Percentiles rank a stretch among this genome's conserved stretches.
phyloP scores from a whole-genome alignment of 768 basidiomycete genomes.

The Lactifluus rugatus region DNA sequence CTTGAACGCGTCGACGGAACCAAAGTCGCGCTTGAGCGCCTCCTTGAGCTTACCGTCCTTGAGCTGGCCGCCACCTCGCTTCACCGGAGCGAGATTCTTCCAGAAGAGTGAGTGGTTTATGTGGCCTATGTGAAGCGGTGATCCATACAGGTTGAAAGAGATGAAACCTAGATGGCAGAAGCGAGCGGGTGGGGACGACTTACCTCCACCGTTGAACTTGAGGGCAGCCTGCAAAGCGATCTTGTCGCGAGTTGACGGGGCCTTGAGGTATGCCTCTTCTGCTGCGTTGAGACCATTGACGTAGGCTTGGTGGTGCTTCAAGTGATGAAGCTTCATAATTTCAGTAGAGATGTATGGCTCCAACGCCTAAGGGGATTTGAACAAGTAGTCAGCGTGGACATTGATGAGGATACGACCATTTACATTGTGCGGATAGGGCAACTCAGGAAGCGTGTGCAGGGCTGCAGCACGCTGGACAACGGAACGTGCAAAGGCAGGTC shows the following conservation, averaged over 20 bases:
- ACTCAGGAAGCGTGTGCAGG: slow-evolving; percentile 65
- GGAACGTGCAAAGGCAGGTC: slow-evolving; percentile 27
- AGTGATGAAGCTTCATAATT: slow-evolving; percentile 93
- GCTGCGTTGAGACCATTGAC: slow-evolving; percentile 93
- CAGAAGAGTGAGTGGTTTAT: slow-evolving; percentile 97
- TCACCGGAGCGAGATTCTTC: slow-evolving; percentile 84
- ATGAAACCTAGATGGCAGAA: neutral
- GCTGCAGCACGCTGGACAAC: slow-evolving; percentile 34
- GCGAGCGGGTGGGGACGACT: slow-evolving; percentile 10
- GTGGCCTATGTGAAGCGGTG: slow-evolving; percentile 43
- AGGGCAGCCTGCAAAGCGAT: slow-evolving; percentile 86
- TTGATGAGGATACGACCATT: slow-evolving; percentile 14
- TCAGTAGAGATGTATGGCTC: slow-evolving; percentile 86
- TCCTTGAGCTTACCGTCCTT: slow-evolving; percentile 59
- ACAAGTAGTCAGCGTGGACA: slow-evolving; percentile 5
- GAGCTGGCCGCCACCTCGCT: slow-evolving; percentile 54
- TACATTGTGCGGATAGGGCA: slow-evolving; percentile 77
- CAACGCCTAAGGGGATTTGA: slow-evolving; percentile 51
- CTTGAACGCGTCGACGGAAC: slow-evolving; percentile 79
- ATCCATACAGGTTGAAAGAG: neutral
- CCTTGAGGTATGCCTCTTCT: slow-evolving; percentile 67
- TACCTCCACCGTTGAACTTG: slow-evolving; percentile 97
- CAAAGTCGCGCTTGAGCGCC: slow-evolving; percentile 74
- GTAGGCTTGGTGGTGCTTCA: slow-evolving; percentile 87
- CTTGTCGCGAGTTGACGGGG: slow-evolving; percentile 55